A percentile compares a stretch with the other conserved stretches of the same genome.
Conservation (phyloP, 768 basidiomycete genomes). For the Tephrocybe rancida region DNA sequence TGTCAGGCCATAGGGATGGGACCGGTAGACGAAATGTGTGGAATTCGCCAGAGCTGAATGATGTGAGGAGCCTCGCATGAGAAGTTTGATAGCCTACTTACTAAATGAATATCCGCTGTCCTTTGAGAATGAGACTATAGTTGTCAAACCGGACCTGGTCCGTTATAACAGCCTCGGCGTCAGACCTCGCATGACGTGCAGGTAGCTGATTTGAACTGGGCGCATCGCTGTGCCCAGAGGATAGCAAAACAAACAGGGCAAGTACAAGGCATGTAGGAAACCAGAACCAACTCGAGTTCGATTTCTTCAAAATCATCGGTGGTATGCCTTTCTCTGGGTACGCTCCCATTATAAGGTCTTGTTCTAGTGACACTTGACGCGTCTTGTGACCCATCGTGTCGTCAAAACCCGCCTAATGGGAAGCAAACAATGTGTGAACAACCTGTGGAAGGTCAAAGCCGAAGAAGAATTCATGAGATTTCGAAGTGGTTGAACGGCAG, state of each 20-base stretch:
- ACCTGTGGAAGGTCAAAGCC: too few species aligned
- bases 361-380: neutral
- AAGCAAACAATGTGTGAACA: too few species aligned
- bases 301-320: slow-evolving; percentile 10
- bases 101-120: slow-evolving; percentile 75
- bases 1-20: slow-evolving; percentile 78
- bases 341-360: neutral
- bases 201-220: neutral
- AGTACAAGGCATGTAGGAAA: slow-evolving; percentile 26
- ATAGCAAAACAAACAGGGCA: slow-evolving; percentile 25
- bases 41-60: slow-evolving; percentile 76
- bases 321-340: neutral
- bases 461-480: too few species aligned
- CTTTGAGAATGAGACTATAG: slow-evolving; percentile 69
- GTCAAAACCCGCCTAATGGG: too few species aligned
- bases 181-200: slow-evolving; percentile 1
- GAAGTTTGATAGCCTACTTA: slow-evolving; percentile 33
- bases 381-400: slow-evolving; percentile 17
- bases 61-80: neutral
- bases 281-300: slow-evolving; percentile 29
- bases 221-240: slow-evolving; percentile 13
- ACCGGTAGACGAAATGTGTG: slow-evolving; percentile 84
- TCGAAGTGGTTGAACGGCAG: too few species aligned
- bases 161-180: slow-evolving; percentile 22
- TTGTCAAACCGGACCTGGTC: slow-evolving; percentile 59